Evolutionary conservation across 306 rosid species (phyloP), one percentile per base, ranked within the genome.

Genomic region (Rosa multiflora): DNA sequence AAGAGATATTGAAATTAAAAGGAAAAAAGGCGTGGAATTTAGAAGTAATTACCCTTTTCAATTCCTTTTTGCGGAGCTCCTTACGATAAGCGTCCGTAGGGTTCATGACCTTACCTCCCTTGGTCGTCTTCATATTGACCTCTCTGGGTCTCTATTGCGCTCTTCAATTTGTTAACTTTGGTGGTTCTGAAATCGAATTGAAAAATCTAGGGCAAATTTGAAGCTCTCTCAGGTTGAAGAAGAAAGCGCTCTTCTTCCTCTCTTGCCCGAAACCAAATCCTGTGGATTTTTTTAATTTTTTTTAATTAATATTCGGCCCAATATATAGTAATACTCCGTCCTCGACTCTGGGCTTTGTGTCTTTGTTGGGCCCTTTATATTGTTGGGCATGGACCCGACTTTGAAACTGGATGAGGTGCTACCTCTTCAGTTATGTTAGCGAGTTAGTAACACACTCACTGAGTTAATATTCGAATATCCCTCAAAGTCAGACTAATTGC

Each of bases 41-140:
- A 23, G 42, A 56, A 72, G 78, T 61, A 43, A 48, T n/a, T 87
- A 92, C 97, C 93, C 98, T 81, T 83, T 94, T 94, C 89, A 94
- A 88, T 83, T 90, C 97, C 88, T 91, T 94, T 86, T 94, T 94
- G 37, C 98, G 94, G 82, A 94, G 89, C 93, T 90, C 98, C 94
- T 94, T 94, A 3, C 98, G 92, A 66, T 90, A 92, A 53, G 97
- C 94, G 85, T 94, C 97, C 80, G 98, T 90, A 72, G 98, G 97
- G 90, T 94, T 92, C 98, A 94, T 94, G 14, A 88, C 97, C 88
- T 94, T 94, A 82, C 97, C 98, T 4, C 98, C 97, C 81, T 94
- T 94, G 51, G 97, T 94, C 67, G 98, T 94, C 94, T 94, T 94
- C 98, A 92, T 93, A 23, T 74, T 85, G 10, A 14, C 77, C 67